Evolutionary conservation across 2,329 filamentous ascomycete genomes (phyloP), one percentile per base, ranked within the genome.

Genomic region (Chrysosporium keratinophilum): DNA sequence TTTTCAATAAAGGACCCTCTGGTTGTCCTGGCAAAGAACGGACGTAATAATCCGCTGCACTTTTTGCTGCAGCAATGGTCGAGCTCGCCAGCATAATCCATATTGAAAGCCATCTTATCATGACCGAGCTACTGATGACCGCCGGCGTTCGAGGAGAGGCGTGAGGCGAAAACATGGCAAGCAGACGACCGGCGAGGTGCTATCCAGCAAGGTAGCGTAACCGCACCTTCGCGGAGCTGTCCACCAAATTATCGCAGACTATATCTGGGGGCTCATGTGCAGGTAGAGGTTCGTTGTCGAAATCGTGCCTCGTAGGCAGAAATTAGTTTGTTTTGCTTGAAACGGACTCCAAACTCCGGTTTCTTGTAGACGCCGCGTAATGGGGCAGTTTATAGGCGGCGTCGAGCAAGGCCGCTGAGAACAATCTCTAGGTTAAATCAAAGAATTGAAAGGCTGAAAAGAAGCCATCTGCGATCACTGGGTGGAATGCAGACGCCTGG

Each of bases 31-130:
- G 93, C 17, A 98, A 77, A 7, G 83, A 81, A 63, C 82, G 83
- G 52, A 98, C 85, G 72, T 85, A 97, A 71, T 96, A 98, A 69
- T 98, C 90, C 33, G 84, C 87, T 45, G 87, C 84, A 44, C 41
- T 52, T 50, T 60, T 60, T 31, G 43, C 50, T 14, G 43, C 34
- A 39, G 41, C 57, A 55, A 50, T 37, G 1, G 44, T 20, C 39
- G 52, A 35, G 33, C 41, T 50, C n/a, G 49, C 23, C n/a, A 58
- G 33, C 17, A 56, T 15, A 5, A 55, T 37, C 34, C 51, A 54
- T 15, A 49, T 7, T 11, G 35, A 49, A 23, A 54, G 51, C 51
- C 51, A 54, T 47, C 28, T 42, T 31, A 47, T 33, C 42, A 46
- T 28, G 7, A 7, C 10, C 12, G 23, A 6, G 37, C 15, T 34